Conservation (phyloP, 2,329 filamentous ascomycete genomes). For the Lachnellula hyalina region DNA sequence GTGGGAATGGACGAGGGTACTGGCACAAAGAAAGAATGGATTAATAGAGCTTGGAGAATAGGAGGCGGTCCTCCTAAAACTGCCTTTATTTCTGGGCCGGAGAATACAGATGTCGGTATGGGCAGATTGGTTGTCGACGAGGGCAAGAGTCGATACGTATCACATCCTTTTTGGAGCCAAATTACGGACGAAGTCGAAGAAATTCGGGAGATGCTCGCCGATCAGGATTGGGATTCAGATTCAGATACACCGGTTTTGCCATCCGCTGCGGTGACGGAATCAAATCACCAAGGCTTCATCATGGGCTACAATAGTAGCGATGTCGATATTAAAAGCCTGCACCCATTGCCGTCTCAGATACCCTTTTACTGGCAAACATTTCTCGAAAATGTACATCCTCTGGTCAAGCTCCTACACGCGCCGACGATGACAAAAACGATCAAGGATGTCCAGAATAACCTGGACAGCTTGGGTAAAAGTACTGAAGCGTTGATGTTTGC, state of each 20-base stretch:
- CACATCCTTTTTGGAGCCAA: slow-evolving; percentile 69
- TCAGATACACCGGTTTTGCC: slow-evolving; percentile 21
- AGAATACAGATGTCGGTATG: slow-evolving; percentile 35
- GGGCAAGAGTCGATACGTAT: slow-evolving; percentile 64
- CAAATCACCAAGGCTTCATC: slow-evolving; percentile 65
- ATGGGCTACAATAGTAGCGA: slow-evolving; percentile 68
- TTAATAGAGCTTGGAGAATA: slow-evolving; percentile 20
- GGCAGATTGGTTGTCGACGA: slow-evolving; percentile 65
- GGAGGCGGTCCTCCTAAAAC: slow-evolving; percentile 24
- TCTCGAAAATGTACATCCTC: slow-evolving; percentile 67
- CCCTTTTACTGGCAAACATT: slow-evolving; percentile 65
- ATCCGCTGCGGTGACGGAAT: slow-evolving; percentile 52
- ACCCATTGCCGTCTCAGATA: slow-evolving; percentile 62
- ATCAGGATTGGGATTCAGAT: slow-evolving; percentile 26
- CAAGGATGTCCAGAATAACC: slow-evolving; percentile 53
- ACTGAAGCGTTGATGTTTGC: slow-evolving; percentile 47
- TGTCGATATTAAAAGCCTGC: slow-evolving; percentile 58
- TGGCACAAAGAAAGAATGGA: slow-evolving; percentile 23
- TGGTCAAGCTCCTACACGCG: slow-evolving; percentile 67
- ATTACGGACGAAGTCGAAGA: slow-evolving; percentile 59
- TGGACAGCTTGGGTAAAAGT: slow-evolving; percentile 46
- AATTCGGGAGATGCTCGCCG: slow-evolving; percentile 29
- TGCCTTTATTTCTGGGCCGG: slow-evolving; percentile 39
- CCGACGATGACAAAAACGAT: slow-evolving; percentile 60
- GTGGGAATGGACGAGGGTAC: slow-evolving; percentile 27